Evolutionary conservation across 2,329 filamentous ascomycete species (phyloP), one percentile per base, ranked within the genome.

Genomic region (Geosmithia putterillii): DNA sequence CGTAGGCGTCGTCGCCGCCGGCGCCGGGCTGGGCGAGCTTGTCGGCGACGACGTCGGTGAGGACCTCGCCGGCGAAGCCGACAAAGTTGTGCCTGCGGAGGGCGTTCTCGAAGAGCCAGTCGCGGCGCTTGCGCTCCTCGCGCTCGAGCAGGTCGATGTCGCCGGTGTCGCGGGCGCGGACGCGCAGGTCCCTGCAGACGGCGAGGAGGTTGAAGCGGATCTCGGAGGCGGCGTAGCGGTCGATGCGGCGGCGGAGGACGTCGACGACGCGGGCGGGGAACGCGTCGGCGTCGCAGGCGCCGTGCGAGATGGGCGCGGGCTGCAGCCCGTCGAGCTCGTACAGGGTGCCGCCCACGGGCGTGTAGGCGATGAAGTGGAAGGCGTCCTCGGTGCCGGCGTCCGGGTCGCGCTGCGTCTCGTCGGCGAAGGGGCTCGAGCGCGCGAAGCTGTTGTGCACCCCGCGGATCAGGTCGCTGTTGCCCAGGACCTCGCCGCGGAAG

Each of bases 291-390:
- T 71, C 67, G 61, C 88, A 94, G 3, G 74, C 50, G 22, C 90
- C 92, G 64, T 98, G 92, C 41, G 78, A 80, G 53, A 98, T 95
- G 44, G 92, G 92, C 45, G 86, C 84, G 4, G 88, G 87, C 65
- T 96, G 90, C 50, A 98, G 71, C 17, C 92, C 92, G 63, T 98
- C 92, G 42, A 98, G 75, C 66, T 98, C 92, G 70, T 95, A 98
- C 44, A 98, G 73, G 4, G 69, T 79, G 50, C 81, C 83, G 57
- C 83, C 76, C 51, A 95, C 73, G 43, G 81, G 76, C 8, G 87
- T 89, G 65, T 98, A 98, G 25, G 89, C 92, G 55, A 98, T 88
- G 63, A 98, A 98, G 67, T 98, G 92, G 66, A 94, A 98, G 22
- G 90, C 86, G 57, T 96, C 92, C 55, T 94, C 88, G 10, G 9